Percentiles rank a stretch among this genome's conserved stretches.
Evolutionary conservation across 164 flowering plant genomes (phyloP).

Genomic region (Euptelea pleiosperma): DNA sequence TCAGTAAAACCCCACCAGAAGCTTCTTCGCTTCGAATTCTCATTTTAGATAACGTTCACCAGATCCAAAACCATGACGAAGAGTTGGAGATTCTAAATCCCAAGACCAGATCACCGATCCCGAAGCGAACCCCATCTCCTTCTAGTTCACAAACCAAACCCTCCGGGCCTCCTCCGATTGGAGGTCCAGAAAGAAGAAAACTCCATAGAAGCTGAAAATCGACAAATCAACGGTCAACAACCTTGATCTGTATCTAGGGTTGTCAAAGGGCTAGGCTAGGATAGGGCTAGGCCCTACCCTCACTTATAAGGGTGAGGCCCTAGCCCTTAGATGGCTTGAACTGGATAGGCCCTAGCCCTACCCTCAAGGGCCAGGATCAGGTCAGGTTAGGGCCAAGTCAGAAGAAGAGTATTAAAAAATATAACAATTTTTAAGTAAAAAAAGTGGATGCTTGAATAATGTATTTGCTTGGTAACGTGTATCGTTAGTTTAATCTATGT

Average conservation of each 20-base stretch:
- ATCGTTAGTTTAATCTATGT: too few species aligned
- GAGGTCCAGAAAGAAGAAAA: slow-evolving; percentile 48
- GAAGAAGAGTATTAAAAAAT: too few species aligned
- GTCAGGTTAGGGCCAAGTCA: too few species aligned
- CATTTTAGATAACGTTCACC: slow-evolving; percentile 30
- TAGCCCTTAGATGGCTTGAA: too few species aligned
- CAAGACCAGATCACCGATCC: slow-evolving; percentile 41
- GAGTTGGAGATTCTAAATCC: slow-evolving; percentile 23
- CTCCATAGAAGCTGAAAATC: slow-evolving; percentile 22
- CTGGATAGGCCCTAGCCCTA: too few species aligned
- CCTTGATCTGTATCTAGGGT: slow-evolving; percentile 98
- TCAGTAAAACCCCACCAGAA: slow-evolving; percentile 74
- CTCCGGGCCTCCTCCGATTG: slow-evolving; percentile 63
- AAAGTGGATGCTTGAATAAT: too few species aligned
- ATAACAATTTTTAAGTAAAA: too few species aligned
- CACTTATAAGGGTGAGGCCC: too few species aligned
- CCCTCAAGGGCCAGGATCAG: too few species aligned
- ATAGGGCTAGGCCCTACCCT: too few species aligned
- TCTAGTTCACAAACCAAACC: slow-evolving; percentile 67
- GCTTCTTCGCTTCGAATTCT: slow-evolving; percentile 50
- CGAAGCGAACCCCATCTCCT: slow-evolving; percentile 58
- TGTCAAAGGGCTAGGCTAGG: too few species aligned
- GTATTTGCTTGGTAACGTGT: too few species aligned
- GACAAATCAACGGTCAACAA: slow-evolving; percentile 83
- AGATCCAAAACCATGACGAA: slow-evolving; percentile 23